Conservation (phyloP, 345 rosid genomes). For the Salix viminalis region DNA sequence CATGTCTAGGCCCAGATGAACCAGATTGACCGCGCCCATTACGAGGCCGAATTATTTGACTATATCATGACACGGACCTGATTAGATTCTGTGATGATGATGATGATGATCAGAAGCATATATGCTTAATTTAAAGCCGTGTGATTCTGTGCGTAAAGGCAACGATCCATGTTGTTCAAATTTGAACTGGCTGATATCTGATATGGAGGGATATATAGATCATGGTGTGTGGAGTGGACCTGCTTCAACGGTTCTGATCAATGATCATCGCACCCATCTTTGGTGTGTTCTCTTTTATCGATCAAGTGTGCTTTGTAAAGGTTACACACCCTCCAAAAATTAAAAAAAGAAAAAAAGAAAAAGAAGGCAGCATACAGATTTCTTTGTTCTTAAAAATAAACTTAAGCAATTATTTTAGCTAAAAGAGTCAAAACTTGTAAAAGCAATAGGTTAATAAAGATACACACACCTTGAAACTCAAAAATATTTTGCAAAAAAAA, state of each 20-base stretch:
- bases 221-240: background rate
- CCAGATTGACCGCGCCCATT: conserved; percentile 27
- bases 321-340: background rate
- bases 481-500: background rate
- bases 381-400: background rate
- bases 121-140: conserved; percentile 3
- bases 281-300: background rate
- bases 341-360: background rate
- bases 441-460: background rate
- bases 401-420: background rate
- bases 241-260: background rate
- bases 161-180: background rate
- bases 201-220: background rate
- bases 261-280: background rate
- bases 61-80: conserved; percentile 13
- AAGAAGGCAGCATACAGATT: background rate
- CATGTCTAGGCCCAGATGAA: conserved; percentile 9
- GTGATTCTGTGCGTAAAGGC: background rate
- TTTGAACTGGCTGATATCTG: background rate
- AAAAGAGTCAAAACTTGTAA: background rate
- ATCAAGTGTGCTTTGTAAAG: background rate
- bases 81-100: background rate
- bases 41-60: conserved; percentile 31
- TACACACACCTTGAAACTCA: no score
- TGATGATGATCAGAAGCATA: background rate